phyloP scores from a whole-genome alignment of 2,329 filamentous ascomycete genomes.

The Trichophaea hybrida region DNA sequence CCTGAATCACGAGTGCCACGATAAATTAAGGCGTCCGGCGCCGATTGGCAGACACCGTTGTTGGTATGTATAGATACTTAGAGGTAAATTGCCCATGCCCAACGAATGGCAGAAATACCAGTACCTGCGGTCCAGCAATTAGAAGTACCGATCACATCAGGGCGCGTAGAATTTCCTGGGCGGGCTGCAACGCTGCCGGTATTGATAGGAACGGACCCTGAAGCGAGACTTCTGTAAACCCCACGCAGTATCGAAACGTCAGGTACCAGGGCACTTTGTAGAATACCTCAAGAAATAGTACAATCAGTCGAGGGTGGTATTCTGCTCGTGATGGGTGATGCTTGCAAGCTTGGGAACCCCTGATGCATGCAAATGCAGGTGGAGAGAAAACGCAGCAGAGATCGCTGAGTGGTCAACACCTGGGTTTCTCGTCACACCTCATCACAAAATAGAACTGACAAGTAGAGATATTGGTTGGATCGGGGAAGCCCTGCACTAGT shows the following conservation, averaged over 20 bases:
- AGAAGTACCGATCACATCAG: neutral
- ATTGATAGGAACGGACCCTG: neutral
- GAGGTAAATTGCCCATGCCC: conserved; percentile 1
- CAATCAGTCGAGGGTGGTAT: neutral
- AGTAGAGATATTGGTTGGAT: neutral
- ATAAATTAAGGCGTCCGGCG: neutral
- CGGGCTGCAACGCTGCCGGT: neutral
- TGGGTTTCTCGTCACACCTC: neutral
- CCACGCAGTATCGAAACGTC: neutral
- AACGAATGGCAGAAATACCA: neutral
- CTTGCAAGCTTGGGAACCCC: neutral
- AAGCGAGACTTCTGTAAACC: neutral
- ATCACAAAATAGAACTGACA: neutral
- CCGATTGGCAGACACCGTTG: neutral
- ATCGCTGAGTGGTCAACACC: conserved; percentile 2
- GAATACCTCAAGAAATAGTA: neutral
- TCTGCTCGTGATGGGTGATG: neutral
- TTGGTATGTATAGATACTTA: neutral
- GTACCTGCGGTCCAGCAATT: neutral
- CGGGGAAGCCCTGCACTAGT: neutral
- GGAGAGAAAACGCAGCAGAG: neutral
- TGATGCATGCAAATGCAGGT: neutral
- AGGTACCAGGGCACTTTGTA: neutral
- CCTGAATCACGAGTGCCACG: neutral
- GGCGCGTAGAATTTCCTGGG: neutral